Base-by-base conservation (phyloP, 2,329 filamentous ascomycete genomes). In the Aaosphaeria pasadenensis region DNA sequence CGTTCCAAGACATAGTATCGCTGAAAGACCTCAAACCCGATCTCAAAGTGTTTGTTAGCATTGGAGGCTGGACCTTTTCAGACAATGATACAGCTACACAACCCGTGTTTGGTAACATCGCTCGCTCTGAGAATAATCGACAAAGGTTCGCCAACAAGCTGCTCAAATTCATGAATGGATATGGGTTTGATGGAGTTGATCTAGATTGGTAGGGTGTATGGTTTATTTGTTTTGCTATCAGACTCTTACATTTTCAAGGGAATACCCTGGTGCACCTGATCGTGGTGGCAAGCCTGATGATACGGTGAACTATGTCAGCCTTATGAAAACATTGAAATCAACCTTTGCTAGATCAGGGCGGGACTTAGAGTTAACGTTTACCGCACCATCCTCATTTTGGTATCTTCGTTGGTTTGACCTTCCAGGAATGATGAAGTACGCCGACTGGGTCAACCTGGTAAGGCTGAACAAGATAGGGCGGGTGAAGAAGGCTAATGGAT, bases 181-280 rank as follows among this genome's bases (percentile, higher is more conserved):
- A 75, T 52, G 63, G 62, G 4, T 76, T 79, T 44, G 71, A 74
- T 4, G 58, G 60, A 2, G 59, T 76, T 3, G 74, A 79, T 43
- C 53, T 79, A 13, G 72, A 78, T 51, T 79, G 75, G 76, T 36
- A 36, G 9, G 17, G 17, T 24, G 17, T 24, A 24, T 24, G 17
- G 17, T 24, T 24, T 24, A 24, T 24, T 24, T 24, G 17, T 24
- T 24, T 24, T 24, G 17, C 17, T 24, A 24, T 24, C 17, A 24
- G 17, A 24, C 17, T 24, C 17, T 24, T 2, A 24, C 17, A 24
- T 24, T 24, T 24, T 24, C 17, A 24, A 24, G 17, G 75, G 71
- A 73, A 3, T 59, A 66, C n/a, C 66, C 62, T 11, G 61, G 53
- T 5, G 49, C 49, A 42, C 17, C 17, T 31, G 72, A 76, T 31